Base-by-base conservation (phyloP, 1,139 yeast genomes). In the Arxiozyma slooffiae region DNA sequence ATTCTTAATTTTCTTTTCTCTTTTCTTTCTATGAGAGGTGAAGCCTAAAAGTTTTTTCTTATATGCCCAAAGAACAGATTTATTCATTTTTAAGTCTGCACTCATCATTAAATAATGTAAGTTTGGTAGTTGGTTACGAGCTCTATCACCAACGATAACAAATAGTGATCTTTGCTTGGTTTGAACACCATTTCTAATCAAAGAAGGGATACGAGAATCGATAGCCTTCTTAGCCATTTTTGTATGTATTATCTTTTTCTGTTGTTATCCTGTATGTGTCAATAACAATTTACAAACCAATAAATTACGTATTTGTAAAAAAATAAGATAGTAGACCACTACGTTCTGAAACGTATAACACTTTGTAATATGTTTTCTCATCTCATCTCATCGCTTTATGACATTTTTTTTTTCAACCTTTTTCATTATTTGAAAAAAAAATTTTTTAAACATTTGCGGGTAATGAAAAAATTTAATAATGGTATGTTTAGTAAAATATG, bases 41-140 rank as follows among this genome's bases (percentile, higher is more conserved):
- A 92, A 94, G 0, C 98, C 98, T 47, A 88, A 70, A 47, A 92
- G 73, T 64, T 90, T 88, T 72, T 89, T 85, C 73, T 94, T 94
- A 70, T 94, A 92, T 5, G 97, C 97, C 99, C 99, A 92, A 51
- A 92, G 75, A 20, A 92, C 94, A n/a, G 95, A 85, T 67, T 92
- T 92, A 72, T 92, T 90, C 94, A 88, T 87, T 72, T 87, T 90
- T 63, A 89, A 76, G 65, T 92, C 94, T 4, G 97, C 92, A 61
- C 94, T 81, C 84, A 94, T 84, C 95, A 92, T 87, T 61, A 92
- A 76, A 68, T 92, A 90, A 67, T 92, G 99, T 62, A 92, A 75
- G 67, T 92, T 92, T 41, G 98, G 98, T 57, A 92, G 78, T 74
- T 94, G 98, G 69, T 92, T 88, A 63, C 95, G 83, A 24, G 97